Base-by-base conservation (phyloP, 2,329 filamentous ascomycete species). In the Myrmaecium sp. region DNA sequence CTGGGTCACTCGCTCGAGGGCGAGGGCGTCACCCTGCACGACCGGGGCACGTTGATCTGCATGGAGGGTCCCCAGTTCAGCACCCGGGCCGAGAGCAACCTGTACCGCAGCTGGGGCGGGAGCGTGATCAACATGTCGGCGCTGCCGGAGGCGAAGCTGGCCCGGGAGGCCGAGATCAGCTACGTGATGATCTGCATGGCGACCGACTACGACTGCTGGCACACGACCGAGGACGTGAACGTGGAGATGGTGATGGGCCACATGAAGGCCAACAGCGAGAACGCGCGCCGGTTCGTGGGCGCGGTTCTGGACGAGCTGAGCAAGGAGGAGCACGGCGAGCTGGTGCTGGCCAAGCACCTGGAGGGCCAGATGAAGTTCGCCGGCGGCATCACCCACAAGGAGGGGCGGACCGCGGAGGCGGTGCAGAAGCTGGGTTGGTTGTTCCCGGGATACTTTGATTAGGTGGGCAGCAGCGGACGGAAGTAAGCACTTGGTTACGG, bases 161-260 rank as follows among this genome's bases (percentile, higher is more conserved):
- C 89, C 6, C 74, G 81, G 28, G 89, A 98, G 60, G 89, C 89
- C 14, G 89, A 98, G 62, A 78, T 98, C 41, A 78, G 77, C 18
- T 95, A 95, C 56, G 83, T 92, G 60, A 91, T 94, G 69, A 92
- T 98, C 46, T 93, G 86, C 64, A 98, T 98, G 89, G 81, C 82
- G 17, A 98, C 89, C 15, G 89, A 98, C 61, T 98, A 98, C 54
- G 89, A 98, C 62, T 95, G 86, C 70, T 98, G 89, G 89, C 78
- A 84, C 48, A 72, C 68, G 12, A 68, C 67, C 25, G 77, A 72
- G 31, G 61, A 69, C 33, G 89, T 98, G 35, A 84, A 83, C 34
- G 89, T 98, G 13, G 80, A 84, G 53, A 92, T 95, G 79, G 89
- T 98, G 30, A 81, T 93, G 73, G 77, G 72, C 33, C 81, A 92